Percentiles rank a stretch among this genome's conserved stretches.
These are phyloP conservation scores for Sporothrix euskadiensis DNA, from an alignment of 2,329 filamentous ascomycete species.

Conservation along the genomic window DNA sequence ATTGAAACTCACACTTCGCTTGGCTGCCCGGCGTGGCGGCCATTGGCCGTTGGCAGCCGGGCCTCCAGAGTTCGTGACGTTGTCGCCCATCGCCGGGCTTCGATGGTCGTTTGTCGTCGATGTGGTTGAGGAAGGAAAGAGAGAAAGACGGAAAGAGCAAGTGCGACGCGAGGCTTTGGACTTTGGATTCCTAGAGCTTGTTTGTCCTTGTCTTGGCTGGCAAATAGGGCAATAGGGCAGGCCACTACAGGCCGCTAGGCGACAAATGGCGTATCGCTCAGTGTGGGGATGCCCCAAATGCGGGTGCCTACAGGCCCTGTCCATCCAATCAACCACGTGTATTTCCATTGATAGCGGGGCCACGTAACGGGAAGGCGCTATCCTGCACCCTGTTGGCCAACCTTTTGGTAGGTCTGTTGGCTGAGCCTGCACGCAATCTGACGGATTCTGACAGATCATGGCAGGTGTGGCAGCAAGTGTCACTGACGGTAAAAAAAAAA, in stretches of 20 bases:
- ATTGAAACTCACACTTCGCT: constrained; percentile 46
- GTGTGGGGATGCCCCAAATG: neutral
- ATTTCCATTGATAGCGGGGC: neutral
- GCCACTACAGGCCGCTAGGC: constrained; percentile 7
- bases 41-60: constrained; percentile 38
- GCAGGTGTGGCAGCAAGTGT: neutral
- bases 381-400: neutral
- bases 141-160: neutral
- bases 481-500: neutral
- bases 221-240: neutral
- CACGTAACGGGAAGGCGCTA: neutral
- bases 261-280: neutral
- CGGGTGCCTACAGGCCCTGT: constrained; percentile 2
- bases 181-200: constrained; percentile 7
- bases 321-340: constrained; percentile 15
- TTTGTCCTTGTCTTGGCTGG: neutral
- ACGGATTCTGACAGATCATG: neutral
- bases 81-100: constrained; percentile 39
- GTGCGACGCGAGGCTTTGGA: constrained; percentile 14
- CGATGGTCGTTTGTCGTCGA: constrained; percentile 9
- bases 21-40: constrained; percentile 48
- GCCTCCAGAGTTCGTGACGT: constrained; percentile 19
- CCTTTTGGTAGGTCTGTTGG: neutral
- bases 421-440: neutral
- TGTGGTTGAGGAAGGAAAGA: constrained; percentile 1